phyloP scores from a whole-genome alignment of 768 basidiomycete species.

The Boletus patriciae region DNA sequence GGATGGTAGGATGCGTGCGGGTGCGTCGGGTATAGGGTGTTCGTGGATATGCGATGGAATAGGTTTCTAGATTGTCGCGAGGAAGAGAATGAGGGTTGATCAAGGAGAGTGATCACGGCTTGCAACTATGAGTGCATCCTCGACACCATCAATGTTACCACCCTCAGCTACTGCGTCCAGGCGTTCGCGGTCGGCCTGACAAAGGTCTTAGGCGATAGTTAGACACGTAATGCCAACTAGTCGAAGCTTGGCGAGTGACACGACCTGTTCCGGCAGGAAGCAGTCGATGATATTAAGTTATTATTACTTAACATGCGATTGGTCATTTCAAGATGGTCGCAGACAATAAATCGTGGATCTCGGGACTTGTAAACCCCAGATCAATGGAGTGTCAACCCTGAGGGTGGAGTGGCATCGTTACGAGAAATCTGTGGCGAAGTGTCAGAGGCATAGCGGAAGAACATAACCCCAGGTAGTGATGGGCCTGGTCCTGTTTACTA shows the following conservation, averaged over 20 bases:
- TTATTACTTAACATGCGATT: no score
- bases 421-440: background rate
- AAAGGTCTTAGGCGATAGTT: no score
- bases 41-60: conserved; percentile 25
- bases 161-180: conserved; percentile 10
- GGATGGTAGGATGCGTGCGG: conserved; percentile 23
- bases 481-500: background rate
- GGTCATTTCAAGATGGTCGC: no score
- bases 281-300: no score
- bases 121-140: conserved; percentile 16
- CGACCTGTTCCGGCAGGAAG: no score
- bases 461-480: background rate
- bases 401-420: background rate
- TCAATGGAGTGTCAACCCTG: no score
- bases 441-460: background rate
- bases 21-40: conserved; percentile 24
- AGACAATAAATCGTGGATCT: no score
- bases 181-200: background rate
- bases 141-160: conserved; percentile 7
- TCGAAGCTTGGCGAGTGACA: no score
- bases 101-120: background rate
- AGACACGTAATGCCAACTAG: no score
- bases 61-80: conserved; percentile 21
- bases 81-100: background rate
- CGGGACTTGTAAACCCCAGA: no score